Evolutionary conservation across 306 rosid genomes (phyloP), one percentile per base, ranked within the genome.

Genomic region (Castanea crenata): DNA sequence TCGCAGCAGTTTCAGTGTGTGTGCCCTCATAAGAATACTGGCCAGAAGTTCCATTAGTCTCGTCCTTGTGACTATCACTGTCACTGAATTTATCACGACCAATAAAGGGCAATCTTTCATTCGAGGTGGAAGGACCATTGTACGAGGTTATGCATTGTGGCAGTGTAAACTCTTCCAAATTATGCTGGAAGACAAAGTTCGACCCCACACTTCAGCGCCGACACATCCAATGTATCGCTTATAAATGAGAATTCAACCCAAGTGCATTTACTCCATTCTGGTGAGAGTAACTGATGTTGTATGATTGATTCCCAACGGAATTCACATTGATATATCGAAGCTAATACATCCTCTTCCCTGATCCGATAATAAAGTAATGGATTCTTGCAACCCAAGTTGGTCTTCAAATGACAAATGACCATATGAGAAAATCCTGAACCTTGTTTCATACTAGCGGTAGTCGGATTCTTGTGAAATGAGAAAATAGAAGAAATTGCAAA

Each of bases 241-340:
- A 59, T 0, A 11, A 59, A 59, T 2, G 16, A 10, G 18, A 59
- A 59, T 3, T 23, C 5, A 59, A 9, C 18, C 32, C 32, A 23
- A 3, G 32, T 11, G 16, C 6, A 2, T 10, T 23, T 0, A 3
- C 31, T 23, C 65, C 65, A 59, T 8, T 59, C 1, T 0, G 0
- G 0, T 6, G 44, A 38, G 0, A 38, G 44, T 6, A 38, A 38
- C 2, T 0, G 10, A 38, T 0, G 10, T 0, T 0, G 1, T 11
- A 11, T 3, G 32, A 59, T 3, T 2, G 12, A 20, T 20, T 20
- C 65, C 65, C 65, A 59, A 9, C 0, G 4, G 32, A 59, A 23
- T 23, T 0, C 3, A 1, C 7, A 0, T 23, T 59, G 65, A 29
- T 12, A 1, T 23, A 59, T 0, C 6, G 32, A 59, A 59, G 25